Base-by-base conservation (phyloP, 331 rosid species). In the Erythrophleum ivorense region DNA sequence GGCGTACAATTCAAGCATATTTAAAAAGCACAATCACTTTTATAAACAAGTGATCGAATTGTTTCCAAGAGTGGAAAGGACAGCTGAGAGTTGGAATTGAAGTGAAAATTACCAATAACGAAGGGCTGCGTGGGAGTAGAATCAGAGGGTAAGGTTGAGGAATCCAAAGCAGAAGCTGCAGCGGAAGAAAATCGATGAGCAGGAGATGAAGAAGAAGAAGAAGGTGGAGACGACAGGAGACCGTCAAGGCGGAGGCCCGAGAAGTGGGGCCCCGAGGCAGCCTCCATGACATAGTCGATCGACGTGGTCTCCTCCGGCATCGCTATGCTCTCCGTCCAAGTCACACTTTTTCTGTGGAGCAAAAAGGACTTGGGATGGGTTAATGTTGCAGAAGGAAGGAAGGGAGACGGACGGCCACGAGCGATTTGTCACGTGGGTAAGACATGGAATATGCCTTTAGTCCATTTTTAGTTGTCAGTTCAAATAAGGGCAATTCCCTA, bases 191-290 rank as follows among this genome's bases (percentile, higher is more conserved):
- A 60, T 29, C 78, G 89, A 54, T 81, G 87, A 41, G 88, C 78
- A 34, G 88, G 71, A n/a, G 91, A 77, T 1, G 95, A 75, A 10
- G 89, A 2, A 11, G 92, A 73, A 0, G 95, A 83, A 19, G 96
- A 69, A 0, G 90, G 80, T 0, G 90, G 86, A 11, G 94, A 80
- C 0, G 88, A 85, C 24, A 80, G 85, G 19, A 71, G 88, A 64
- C 91, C 92, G 81, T 91, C 98, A 45, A 89, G 88, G 3, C 93
- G 88, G 33, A 93, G 98, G 7, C 97, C 98, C 3, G 99, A 91
- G 84, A 95, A 95, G 86, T 95, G 98, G 64, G 97, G 89, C 7
- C 99, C 98, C 1, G 97, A 90, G 0, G 97, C 97, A 18, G 91
- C 90, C 87, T 93, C 99, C 98, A 93, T 95, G 0, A 86, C 97